Conservation (phyloP, 148 eudicot genomes). For the Bassia scoparia region DNA sequence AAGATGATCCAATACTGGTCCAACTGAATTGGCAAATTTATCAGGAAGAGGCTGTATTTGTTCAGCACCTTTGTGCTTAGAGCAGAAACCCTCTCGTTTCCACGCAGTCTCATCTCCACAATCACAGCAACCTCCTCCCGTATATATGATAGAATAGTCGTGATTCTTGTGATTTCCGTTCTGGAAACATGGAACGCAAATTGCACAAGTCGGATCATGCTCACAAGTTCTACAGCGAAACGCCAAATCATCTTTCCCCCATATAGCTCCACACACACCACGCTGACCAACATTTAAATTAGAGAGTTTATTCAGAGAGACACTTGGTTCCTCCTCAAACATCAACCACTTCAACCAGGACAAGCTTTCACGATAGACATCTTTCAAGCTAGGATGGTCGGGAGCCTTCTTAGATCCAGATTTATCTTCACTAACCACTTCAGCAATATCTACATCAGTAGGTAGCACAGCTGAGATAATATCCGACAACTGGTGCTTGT, state of each 20-base stretch:
- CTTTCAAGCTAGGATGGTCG: constrained; percentile 31
- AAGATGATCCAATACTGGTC: constrained; percentile 71
- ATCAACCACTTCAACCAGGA: constrained; percentile 92
- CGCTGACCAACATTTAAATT: constrained; percentile 57
- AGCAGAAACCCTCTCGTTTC: constrained; percentile 95
- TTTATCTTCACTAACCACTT: constrained; percentile 28
- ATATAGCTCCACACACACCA: constrained; percentile 94
- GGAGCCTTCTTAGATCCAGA: constrained; percentile 24
- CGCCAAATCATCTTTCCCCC: constrained; percentile 94
- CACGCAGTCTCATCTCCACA: constrained; percentile 99
- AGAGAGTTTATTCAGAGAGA: constrained; percentile 48
- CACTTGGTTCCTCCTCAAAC: constrained; percentile 74
- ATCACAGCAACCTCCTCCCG: constrained; percentile 98
- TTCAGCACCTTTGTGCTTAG: constrained; percentile 92
- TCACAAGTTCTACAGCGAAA: constrained; percentile 95
- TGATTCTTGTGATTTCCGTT: constrained; percentile 89
- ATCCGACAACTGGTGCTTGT: constrained; percentile 35
- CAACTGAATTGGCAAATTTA: constrained; percentile 56
- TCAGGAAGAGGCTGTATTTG: constrained; percentile 80
- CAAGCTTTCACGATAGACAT: constrained; percentile 61
- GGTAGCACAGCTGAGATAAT: constrained; percentile 63
- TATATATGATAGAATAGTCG: constrained; percentile 87
- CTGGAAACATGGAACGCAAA: constrained; percentile 94
- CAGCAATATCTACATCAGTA: constrained; percentile 52
- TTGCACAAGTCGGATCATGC: constrained; percentile 99